A percentile compares a stretch with the other conserved stretches of the same genome.
Evolutionary conservation across 305 asterid genomes (phyloP).

Genomic region (Coffea humblotiana): DNA sequence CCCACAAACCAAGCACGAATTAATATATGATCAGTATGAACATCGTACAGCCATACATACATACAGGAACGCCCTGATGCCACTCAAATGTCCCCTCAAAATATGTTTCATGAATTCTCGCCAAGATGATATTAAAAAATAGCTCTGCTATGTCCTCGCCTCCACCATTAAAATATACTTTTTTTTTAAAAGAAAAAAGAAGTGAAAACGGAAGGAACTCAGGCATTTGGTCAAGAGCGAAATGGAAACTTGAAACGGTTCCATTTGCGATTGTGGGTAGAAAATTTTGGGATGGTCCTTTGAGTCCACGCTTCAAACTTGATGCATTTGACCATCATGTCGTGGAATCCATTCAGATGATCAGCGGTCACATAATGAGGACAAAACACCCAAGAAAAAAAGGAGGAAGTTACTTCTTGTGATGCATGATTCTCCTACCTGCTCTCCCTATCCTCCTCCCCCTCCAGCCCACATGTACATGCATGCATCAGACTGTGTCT

Average conservation of each 20-base stretch:
- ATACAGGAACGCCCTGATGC: no score
- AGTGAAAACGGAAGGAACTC: no score
- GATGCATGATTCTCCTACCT: not conserved
- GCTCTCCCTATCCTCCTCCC: not conserved
- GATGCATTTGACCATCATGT: not conserved
- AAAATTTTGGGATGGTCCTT: no score
- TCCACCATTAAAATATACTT: no score
- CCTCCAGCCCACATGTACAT: not conserved
- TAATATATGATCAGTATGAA: not conserved
- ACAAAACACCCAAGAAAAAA: not conserved
- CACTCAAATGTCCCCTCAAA: no score
- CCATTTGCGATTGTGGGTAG: no score
- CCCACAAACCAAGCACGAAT: not conserved
- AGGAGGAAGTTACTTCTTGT: not conserved
- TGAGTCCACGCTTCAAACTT: no score
- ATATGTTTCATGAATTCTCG: not conserved
- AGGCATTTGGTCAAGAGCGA: no score
- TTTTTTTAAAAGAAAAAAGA: no score
- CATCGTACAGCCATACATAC: not conserved
- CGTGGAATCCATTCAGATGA: not conserved
- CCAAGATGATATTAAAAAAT: not conserved
- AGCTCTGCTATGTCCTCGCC: no score
- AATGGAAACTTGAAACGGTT: no score
- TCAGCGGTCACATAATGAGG: not conserved
- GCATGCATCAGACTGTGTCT: no score